phyloP scores from a whole-genome alignment of 768 basidiomycete species.

The Daedaleopsis nitida region DNA sequence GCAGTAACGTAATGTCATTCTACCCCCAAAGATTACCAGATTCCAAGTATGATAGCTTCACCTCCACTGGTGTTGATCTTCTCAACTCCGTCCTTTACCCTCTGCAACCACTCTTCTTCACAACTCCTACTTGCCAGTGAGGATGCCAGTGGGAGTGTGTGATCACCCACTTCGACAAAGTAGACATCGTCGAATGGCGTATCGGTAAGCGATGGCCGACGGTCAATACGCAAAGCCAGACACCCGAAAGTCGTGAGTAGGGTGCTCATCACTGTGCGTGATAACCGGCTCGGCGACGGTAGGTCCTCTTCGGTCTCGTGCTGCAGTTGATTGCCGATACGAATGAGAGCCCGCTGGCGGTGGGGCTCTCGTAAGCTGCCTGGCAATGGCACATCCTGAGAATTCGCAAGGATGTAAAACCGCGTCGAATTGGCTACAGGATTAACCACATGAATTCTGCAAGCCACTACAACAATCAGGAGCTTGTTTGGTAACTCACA shows the following conservation, averaged over 20 bases:
- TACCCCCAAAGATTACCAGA: conserved; percentile 14
- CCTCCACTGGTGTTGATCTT: conserved; percentile 18
- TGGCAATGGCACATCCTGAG: conserved; percentile 34
- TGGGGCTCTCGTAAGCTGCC: conserved; percentile 7
- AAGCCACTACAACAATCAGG: not conserved
- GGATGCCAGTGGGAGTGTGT: conserved; percentile 7
- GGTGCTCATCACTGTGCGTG: conserved; percentile 25
- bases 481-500: conserved; percentile 35
- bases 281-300: conserved; percentile 5
- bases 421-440: conserved; percentile 65
- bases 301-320: conserved; percentile 5
- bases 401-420: conserved; percentile 59
- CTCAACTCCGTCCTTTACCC: conserved; percentile 20
- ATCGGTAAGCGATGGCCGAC: conserved; percentile 54
- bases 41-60: conserved; percentile 20
- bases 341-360: conserved; percentile 41
- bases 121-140: not conserved
- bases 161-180: conserved; percentile 57
- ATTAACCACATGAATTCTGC: not conserved
- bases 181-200: conserved; percentile 61
- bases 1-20: not conserved
- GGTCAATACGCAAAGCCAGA: conserved; percentile 56
- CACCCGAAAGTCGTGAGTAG: conserved; percentile 44
- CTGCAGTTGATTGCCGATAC: conserved; percentile 30
- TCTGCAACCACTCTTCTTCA: conserved; percentile 14